These are phyloP conservation scores for Seminavis robusta DNA, from an alignment of 108 stramenopile species.

Conservation along the genomic window DNA sequence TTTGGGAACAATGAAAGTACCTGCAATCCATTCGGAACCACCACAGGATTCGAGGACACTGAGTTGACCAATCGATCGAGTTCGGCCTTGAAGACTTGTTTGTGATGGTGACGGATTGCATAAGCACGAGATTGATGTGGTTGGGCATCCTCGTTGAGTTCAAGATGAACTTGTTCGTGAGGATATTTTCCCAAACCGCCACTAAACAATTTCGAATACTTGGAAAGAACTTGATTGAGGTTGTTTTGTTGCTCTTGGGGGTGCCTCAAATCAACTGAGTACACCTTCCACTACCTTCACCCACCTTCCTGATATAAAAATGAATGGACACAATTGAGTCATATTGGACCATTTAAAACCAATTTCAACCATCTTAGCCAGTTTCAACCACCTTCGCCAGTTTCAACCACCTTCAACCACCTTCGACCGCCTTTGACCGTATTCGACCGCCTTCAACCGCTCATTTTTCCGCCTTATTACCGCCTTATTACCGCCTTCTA, in stretches of 20 bases:
- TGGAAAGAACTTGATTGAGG: slow-evolving; percentile 4
- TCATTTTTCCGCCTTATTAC: slow-evolving; percentile 25
- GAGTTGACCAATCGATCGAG: slow-evolving; percentile 15
- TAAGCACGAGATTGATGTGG: slow-evolving; percentile 22
- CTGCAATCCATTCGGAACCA: too few relatives aligned
- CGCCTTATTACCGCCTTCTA: too few relatives aligned
- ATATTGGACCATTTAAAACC: slow-evolving; percentile 31
- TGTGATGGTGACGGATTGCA: slow-evolving; percentile 10
- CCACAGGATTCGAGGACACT: slow-evolving; percentile 10
- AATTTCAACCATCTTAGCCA: slow-evolving; percentile 8
- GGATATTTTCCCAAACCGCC: slow-evolving; percentile 24
- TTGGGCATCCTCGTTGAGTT: slow-evolving; percentile 7
- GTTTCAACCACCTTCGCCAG: not conserved
- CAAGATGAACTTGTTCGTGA: slow-evolving; percentile 23
- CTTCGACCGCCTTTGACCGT: too few relatives aligned
- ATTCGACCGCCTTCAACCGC: slow-evolving; percentile 3
- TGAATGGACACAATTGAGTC: too few relatives aligned
- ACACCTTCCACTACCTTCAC: slow-evolving; percentile 5
- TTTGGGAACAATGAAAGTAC: slow-evolving; percentile 37
- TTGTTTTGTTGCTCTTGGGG: slow-evolving; percentile 17
- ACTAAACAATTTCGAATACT: slow-evolving; percentile 17
- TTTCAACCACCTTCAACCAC: too few relatives aligned
- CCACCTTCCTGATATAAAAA: too few relatives aligned
- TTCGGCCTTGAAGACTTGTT: slow-evolving; percentile 24
- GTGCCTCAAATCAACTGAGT: slow-evolving; percentile 5